Evolutionary conservation across 164 flowering plant species (phyloP).

Genomic region (Liriodendron chinense): DNA sequence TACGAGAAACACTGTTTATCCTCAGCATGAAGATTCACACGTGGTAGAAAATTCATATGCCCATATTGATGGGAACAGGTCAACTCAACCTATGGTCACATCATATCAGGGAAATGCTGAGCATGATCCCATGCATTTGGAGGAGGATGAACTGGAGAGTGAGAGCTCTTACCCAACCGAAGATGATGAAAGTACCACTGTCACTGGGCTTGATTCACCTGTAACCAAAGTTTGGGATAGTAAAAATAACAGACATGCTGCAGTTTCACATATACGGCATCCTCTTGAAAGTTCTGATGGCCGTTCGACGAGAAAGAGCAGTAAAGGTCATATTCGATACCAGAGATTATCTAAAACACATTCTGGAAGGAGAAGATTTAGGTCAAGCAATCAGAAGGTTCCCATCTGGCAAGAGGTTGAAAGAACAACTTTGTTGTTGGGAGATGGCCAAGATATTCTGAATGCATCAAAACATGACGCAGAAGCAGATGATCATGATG

Average conservation of each 20-base stretch:
- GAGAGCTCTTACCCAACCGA: slow-evolving; percentile 58
- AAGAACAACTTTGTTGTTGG: slow-evolving; percentile 76
- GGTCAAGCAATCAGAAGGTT: slow-evolving; percentile 44
- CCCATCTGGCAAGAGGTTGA: slow-evolving; percentile 84
- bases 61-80: slow-evolving; percentile 13
- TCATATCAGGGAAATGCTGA: slow-evolving; percentile 42
- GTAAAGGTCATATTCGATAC: slow-evolving; percentile 40
- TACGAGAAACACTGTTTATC: slow-evolving; percentile 8
- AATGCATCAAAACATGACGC: slow-evolving; percentile 35
- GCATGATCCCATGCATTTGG: slow-evolving; percentile 23
- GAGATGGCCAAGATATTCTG: slow-evolving; percentile 82
- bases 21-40: slow-evolving; percentile 15
- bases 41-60: slow-evolving; percentile 13
- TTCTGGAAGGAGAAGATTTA: slow-evolving; percentile 60
- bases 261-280: slow-evolving; percentile 69
- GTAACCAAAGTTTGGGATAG: slow-evolving; percentile 96
- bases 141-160: slow-evolving; percentile 55
- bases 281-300: slow-evolving; percentile 82
- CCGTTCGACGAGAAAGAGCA: slow-evolving; percentile 36
- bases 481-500: slow-evolving; percentile 69
- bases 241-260: slow-evolving; percentile 55
- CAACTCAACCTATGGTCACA: slow-evolving; percentile 14
- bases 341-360: slow-evolving; percentile 39
- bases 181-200: slow-evolving; percentile 62
- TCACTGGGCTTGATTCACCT: slow-evolving; percentile 93